These are phyloP conservation scores for Dinochytrium kinnereticum DNA, from an alignment of 371 early-diverging fungal species.

Conservation along the genomic window DNA sequence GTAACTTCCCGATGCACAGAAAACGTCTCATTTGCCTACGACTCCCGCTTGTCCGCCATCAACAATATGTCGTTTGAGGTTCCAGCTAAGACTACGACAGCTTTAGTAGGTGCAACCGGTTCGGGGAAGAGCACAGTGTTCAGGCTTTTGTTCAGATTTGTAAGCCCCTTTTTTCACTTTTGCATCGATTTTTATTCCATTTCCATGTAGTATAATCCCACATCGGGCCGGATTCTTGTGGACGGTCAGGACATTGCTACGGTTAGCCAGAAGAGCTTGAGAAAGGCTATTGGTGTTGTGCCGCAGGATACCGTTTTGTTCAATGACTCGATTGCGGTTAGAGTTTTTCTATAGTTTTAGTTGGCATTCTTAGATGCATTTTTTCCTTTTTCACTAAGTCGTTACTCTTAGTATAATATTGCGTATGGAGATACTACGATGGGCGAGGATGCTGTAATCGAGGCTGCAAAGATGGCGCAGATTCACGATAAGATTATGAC, in stretches of 20 bases:
- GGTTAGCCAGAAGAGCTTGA: constrained; percentile 33
- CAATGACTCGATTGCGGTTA: constrained; percentile 42
- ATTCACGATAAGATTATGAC: constrained; percentile 51
- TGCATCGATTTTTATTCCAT: constrained; percentile 31
- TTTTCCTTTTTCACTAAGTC: background rate
- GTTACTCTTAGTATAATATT: constrained; percentile 50
- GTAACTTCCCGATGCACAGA: too few species aligned
- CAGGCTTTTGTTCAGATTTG: constrained; percentile 38
- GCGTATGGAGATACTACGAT: constrained; percentile 53
- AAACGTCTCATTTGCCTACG: constrained; percentile 67
- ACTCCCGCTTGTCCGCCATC: constrained; percentile 57
- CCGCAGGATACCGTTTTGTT: constrained; percentile 58
- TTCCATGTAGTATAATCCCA: constrained; percentile 73
- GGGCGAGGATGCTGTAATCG: constrained; percentile 66
- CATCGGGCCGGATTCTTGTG: constrained; percentile 80
- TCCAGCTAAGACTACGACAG: constrained; percentile 64
- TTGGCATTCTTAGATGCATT: background rate
- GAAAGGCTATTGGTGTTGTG: constrained; percentile 58
- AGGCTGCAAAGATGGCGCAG: constrained; percentile 83
- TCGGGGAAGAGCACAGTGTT: constrained; percentile 47
- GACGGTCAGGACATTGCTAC: constrained; percentile 76
- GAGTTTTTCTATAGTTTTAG: background rate
- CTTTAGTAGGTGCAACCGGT: constrained; percentile 44
- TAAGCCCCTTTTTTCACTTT: constrained; percentile 11
- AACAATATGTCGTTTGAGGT: constrained; percentile 61